Conservation (phyloP, 768 basidiomycete species). For the Tylopilus plumbeoviolaceoides region DNA sequence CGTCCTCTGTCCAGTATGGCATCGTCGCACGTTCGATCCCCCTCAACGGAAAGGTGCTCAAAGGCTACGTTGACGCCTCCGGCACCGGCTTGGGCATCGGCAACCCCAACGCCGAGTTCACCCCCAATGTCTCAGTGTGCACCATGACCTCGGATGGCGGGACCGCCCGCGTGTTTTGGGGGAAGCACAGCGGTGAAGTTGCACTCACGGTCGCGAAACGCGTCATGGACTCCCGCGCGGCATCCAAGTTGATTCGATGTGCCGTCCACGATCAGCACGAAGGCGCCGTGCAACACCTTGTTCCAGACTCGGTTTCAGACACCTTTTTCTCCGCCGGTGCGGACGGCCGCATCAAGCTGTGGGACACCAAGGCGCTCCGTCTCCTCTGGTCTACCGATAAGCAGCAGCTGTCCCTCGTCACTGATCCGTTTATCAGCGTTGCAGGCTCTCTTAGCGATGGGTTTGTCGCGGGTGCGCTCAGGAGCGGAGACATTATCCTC, state of each 20-base stretch:
- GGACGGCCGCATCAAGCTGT: conserved; percentile 71
- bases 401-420: conserved; percentile 31
- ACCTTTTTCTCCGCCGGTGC: conserved; percentile 49
- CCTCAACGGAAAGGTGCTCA: conserved; percentile 61
- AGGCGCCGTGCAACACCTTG: conserved; percentile 52
- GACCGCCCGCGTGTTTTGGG: conserved; percentile 71
- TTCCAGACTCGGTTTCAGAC: conserved; percentile 42
- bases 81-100: conserved; percentile 58
- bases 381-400: conserved; percentile 62
- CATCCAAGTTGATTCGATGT: conserved; percentile 47
- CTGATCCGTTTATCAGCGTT: conserved; percentile 52
- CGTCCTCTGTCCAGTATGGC: conserved; percentile 63
- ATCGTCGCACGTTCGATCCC: conserved; percentile 71
- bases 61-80: conserved; percentile 65
- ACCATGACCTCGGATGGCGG: conserved; percentile 57
- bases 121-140: conserved; percentile 61
- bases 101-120: conserved; percentile 73
- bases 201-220: conserved; percentile 53
- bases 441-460: conserved; percentile 41
- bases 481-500: conserved; percentile 55
- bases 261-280: conserved; percentile 56
- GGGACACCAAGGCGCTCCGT: conserved; percentile 53
- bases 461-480: conserved; percentile 46
- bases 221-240: conserved; percentile 53
- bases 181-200: conserved; percentile 64